Evolutionary conservation across 2,329 filamentous ascomycete genomes (phyloP).

Genomic region (Penicillium sclerotiorum): DNA sequence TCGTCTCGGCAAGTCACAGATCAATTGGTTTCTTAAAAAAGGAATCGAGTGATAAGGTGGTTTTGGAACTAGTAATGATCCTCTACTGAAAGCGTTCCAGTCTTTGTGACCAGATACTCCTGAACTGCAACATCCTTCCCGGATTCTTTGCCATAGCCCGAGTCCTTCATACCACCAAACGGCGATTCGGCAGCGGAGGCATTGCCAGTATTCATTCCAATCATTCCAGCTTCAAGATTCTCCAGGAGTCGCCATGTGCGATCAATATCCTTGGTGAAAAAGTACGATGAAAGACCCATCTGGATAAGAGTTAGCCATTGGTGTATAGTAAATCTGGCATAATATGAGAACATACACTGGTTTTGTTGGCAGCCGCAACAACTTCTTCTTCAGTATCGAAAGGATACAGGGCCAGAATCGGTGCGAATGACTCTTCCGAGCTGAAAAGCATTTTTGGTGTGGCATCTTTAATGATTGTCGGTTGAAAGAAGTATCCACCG

Average conservation of each 20-base stretch:
- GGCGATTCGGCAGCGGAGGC: slow-evolving; percentile 55
- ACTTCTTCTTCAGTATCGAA: slow-evolving; percentile 67
- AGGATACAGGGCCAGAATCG: slow-evolving; percentile 61
- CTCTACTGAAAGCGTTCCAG: too few species aligned
- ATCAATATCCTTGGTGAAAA: slow-evolving; percentile 63
- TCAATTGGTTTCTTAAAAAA: too few species aligned
- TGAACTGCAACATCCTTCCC: slow-evolving; percentile 65
- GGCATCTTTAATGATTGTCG: slow-evolving; percentile 62
- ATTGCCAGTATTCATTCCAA: slow-evolving; percentile 58
- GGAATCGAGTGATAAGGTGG: too few species aligned
- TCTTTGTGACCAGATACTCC: slow-evolving; percentile 50
- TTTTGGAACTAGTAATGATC: too few species aligned
- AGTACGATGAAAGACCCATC: slow-evolving; percentile 66
- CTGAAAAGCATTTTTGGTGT: slow-evolving; percentile 58
- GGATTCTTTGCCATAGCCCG: slow-evolving; percentile 64
- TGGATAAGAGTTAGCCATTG: too few species aligned
- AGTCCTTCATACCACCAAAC: slow-evolving; percentile 67
- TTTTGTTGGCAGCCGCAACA: slow-evolving; percentile 59
- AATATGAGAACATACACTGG: too few species aligned
- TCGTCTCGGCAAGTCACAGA: too few species aligned
- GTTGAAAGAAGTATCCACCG: slow-evolving; percentile 68
- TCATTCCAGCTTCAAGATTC: slow-evolving; percentile 67
- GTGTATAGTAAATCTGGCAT: too few species aligned
- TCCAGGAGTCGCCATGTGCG: slow-evolving; percentile 58
- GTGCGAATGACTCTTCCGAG: slow-evolving; percentile 64